Percentiles rank a stretch among this genome's conserved stretches.
Evolutionary conservation across 768 basidiomycete species (phyloP).

Genomic region (Rhodotorula toruloides): DNA sequence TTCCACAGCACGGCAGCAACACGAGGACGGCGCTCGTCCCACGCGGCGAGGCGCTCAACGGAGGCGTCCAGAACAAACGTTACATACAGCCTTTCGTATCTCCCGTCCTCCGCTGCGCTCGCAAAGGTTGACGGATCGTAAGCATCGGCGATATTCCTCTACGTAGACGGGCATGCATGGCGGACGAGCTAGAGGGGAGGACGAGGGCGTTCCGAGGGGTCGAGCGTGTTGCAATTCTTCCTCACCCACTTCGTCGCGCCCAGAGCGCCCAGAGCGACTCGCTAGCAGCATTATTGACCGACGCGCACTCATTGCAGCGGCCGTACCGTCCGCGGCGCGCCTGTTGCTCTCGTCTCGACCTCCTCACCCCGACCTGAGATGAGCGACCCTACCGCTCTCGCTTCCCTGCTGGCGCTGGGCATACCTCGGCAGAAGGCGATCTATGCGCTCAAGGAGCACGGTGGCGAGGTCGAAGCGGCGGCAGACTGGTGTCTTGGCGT

Average conservation of each 20-base stretch:
- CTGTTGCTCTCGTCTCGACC: neutral
- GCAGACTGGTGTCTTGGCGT: constrained; percentile 33
- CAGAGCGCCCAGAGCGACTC: no score
- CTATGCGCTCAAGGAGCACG: constrained; percentile 21
- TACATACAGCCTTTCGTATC: neutral
- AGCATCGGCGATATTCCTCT: neutral
- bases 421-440: constrained; percentile 10
- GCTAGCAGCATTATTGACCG: no score
- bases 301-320: no score
- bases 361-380: neutral
- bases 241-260: no score
- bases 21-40: no score
- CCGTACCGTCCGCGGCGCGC: no score
- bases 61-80: neutral
- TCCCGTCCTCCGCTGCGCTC: neutral
- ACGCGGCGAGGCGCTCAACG: neutral
- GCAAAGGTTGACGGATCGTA: neutral
- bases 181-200: no score
- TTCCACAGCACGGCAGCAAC: no score
- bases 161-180: neutral
- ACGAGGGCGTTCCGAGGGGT: no score
- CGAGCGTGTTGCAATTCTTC: no score
- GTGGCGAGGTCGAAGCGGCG: constrained; percentile 18
- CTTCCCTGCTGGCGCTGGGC: constrained; percentile 15
- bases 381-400: neutral